Percentiles rank a stretch among this genome's conserved stretches.
Conservation (phyloP, 805 yeast species). For the Saturnispora hagleri region DNA sequence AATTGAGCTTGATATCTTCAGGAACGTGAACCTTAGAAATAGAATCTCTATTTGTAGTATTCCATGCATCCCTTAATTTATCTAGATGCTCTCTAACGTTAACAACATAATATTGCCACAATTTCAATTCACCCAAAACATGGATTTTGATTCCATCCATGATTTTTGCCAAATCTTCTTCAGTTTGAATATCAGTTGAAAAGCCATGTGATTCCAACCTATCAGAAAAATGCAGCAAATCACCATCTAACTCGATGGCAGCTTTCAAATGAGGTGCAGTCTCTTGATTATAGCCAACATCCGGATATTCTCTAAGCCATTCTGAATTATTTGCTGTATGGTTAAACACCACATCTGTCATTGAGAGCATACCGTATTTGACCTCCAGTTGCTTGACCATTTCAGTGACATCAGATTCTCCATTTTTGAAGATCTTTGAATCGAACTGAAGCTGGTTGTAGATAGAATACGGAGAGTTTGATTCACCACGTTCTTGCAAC, state of each 20-base stretch:
- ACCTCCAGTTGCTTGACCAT: constrained; percentile 43
- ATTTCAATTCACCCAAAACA: constrained; percentile 54
- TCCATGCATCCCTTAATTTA: constrained; percentile 32
- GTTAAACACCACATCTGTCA: constrained; percentile 90
- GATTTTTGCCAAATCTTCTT: constrained; percentile 48
- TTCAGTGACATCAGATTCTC: constrained; percentile 41
- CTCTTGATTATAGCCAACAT: constrained; percentile 72
- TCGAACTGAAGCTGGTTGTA: constrained; percentile 79
- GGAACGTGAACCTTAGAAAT: constrained; percentile 34
- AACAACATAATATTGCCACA: constrained; percentile 87
- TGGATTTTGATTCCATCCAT: constrained; percentile 61
- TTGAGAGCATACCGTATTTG: constrained; percentile 54
- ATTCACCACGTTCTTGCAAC: constrained; percentile 77
- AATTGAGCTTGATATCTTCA: constrained; percentile 29
- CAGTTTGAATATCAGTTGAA: constrained; percentile 44
- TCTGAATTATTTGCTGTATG: constrained; percentile 87
- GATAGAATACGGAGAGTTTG: constrained; percentile 90
- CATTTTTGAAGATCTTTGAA: constrained; percentile 46
- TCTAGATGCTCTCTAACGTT: constrained; percentile 39
- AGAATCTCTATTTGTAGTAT: constrained; percentile 1
- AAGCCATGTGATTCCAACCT: constrained; percentile 48
- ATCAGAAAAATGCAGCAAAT: constrained; percentile 56
- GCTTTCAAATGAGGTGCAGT: constrained; percentile 86
- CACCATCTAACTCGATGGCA: constrained; percentile 75
- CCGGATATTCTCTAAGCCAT: constrained; percentile 85